Percentiles rank a stretch among this genome's conserved stretches.
phyloP scores from a whole-genome alignment of 2,329 filamentous ascomycete species.

The Trichoderma oligosporum region DNA sequence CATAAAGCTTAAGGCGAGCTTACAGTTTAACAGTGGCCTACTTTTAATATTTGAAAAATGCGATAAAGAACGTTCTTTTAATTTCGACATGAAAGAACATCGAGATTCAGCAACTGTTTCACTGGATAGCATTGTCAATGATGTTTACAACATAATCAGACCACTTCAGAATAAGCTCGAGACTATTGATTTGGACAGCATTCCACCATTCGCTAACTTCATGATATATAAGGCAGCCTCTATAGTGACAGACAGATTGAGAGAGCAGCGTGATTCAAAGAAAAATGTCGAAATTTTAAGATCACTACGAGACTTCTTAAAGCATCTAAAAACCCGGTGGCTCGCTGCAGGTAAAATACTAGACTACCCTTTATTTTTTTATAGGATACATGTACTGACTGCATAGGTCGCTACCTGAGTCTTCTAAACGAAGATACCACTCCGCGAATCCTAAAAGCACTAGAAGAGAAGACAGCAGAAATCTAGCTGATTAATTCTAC shows the following conservation, averaged over 20 bases:
- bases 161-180: not conserved
- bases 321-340: not conserved
- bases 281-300: not conserved
- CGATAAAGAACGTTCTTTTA: not conserved
- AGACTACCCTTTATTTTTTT: not conserved
- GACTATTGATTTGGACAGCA: not conserved
- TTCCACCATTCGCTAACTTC: not conserved
- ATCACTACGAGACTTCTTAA: not conserved
- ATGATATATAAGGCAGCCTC: constrained; percentile 1
- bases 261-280: not conserved
- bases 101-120: not conserved
- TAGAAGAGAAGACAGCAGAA: not conserved
- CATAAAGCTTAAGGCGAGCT: not conserved
- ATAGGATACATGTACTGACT: too few species aligned
- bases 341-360: not conserved
- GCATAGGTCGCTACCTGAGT: not conserved
- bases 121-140: not conserved
- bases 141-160: not conserved
- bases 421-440: constrained; percentile 1
- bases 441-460: not conserved
- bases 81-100: not conserved
- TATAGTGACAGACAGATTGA: not conserved
- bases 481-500: too few species aligned
- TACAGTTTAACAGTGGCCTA: not conserved
- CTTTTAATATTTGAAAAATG: not conserved